Evolutionary conservation across 1,284 basidiomycete genomes (phyloP).

Genomic region (Trichosporon faecale): DNA sequence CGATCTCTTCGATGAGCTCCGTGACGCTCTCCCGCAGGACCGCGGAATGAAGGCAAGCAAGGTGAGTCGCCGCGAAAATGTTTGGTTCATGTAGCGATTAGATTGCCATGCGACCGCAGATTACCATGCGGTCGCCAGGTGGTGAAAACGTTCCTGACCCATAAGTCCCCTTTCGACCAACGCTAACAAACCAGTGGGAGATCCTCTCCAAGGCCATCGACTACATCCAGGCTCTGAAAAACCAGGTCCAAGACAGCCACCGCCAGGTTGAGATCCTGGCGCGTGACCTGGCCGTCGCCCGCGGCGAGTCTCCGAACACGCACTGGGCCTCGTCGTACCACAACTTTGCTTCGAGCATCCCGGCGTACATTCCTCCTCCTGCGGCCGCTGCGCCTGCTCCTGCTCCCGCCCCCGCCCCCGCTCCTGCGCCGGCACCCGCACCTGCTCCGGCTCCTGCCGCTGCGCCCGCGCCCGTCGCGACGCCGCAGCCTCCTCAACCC

Average conservation of each 20-base stretch:
- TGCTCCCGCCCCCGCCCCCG: constrained; percentile 5
- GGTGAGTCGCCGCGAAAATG: constrained; percentile 19
- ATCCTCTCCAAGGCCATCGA: constrained; percentile 29
- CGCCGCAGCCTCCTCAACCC: constrained; percentile 10
- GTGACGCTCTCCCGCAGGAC: constrained; percentile 84
- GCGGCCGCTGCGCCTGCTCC: constrained; percentile 3
- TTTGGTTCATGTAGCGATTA: constrained; percentile 53
- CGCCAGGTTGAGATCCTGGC: constrained; percentile 22
- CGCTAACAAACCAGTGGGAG: constrained; percentile 20
- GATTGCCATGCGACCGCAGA: constrained; percentile 6
- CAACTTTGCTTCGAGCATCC: constrained; percentile 20
- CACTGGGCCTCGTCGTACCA: constrained; percentile 24
- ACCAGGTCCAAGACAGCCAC: constrained; percentile 18
- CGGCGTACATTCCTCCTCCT: constrained; percentile 22
- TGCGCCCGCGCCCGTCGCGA: not conserved
- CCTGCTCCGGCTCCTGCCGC: constrained; percentile 1
- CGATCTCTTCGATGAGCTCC: constrained; percentile 88
- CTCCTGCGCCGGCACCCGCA: not conserved
- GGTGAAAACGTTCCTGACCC: constrained; percentile 1
- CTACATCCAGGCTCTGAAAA: constrained; percentile 29
- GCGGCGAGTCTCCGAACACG: constrained; percentile 17
- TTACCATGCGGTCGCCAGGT: constrained; percentile 9
- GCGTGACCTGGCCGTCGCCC: constrained; percentile 20
- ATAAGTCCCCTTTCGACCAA: not conserved
- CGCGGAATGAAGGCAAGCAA: constrained; percentile 91